Conservation (phyloP, 345 rosid genomes). For the Gossypium herbaceum region DNA sequence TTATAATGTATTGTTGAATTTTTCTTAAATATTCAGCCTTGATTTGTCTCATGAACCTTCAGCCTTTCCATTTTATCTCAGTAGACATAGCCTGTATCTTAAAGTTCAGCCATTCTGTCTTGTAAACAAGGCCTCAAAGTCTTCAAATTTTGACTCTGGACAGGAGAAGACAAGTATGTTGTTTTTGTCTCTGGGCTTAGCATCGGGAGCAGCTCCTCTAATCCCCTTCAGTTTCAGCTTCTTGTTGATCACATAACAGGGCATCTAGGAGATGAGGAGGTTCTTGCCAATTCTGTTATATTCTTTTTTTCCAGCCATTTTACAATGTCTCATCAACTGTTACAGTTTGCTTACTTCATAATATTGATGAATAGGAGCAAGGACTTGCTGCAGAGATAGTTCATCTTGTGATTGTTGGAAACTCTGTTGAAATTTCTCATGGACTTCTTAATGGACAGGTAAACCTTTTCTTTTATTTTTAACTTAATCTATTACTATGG, state of each 20-base stretch:
- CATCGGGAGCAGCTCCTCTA: constrained; percentile 62
- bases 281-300: constrained; percentile 23
- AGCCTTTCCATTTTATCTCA: neutral
- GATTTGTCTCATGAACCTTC: neutral
- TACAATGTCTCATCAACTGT: constrained; percentile 7
- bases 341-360: constrained; percentile 19
- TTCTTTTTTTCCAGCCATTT: constrained; percentile 15
- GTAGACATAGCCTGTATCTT: neutral
- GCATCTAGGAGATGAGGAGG: constrained; percentile 87
- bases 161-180: constrained; percentile 86
- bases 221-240: constrained; percentile 89
- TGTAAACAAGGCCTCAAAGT: constrained; percentile 17
- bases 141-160: constrained; percentile 17
- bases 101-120: constrained; percentile 2
- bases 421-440: constrained; percentile 74
- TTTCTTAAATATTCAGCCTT: neutral
- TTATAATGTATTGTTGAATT: neutral
- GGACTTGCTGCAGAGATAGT: constrained; percentile 77
- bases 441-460: constrained; percentile 82
- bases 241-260: constrained; percentile 96
- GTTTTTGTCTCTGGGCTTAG: constrained; percentile 77
- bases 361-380: constrained; percentile 55
- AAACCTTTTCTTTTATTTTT: neutral
- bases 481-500: neutral
- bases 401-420: constrained; percentile 85